Evolutionary conservation across 441 rosid genomes (phyloP).

Genomic region (Erodium trifolium): DNA sequence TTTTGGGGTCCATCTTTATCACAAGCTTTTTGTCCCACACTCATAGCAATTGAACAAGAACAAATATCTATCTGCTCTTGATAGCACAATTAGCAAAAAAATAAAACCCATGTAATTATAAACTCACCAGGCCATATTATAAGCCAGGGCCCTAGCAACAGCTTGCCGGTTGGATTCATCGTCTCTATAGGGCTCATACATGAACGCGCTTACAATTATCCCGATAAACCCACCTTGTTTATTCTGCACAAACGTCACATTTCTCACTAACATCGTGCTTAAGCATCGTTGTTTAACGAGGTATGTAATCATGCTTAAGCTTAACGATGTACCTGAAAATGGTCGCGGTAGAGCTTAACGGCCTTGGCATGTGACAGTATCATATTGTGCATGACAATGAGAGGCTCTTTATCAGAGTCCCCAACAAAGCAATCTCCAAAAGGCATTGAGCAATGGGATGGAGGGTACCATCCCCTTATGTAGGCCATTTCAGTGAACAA

Average conservation of each 20-base stretch:
- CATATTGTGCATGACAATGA: conserved; percentile 32
- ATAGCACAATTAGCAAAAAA: too few species aligned
- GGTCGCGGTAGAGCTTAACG: conserved; percentile 29
- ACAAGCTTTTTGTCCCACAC: too few species aligned
- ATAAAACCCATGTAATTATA: neutral
- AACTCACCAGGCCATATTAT: conserved; percentile 29
- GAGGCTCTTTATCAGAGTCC: conserved; percentile 37
- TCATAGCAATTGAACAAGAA: too few species aligned
- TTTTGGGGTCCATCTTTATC: too few species aligned
- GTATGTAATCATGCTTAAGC: neutral
- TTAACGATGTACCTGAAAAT: conserved; percentile 24
- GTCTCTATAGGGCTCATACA: conserved; percentile 34
- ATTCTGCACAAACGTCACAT: conserved; percentile 21
- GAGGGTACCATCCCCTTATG: conserved; percentile 31
- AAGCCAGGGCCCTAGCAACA: conserved; percentile 30
- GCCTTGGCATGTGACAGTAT: conserved; percentile 42
- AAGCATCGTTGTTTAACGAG: neutral
- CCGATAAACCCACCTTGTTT: conserved; percentile 39
- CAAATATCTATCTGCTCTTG: too few species aligned
- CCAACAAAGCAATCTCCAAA: conserved; percentile 43
- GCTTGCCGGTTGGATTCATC: conserved; percentile 30
- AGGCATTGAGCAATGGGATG: conserved; percentile 35
- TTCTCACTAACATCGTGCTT: neutral
- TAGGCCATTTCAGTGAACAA: conserved; percentile 30
- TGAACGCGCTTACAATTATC: conserved; percentile 16